Percentiles rank a stretch among this genome's conserved stretches.
These are phyloP conservation scores for Tolypocladium sp. DNA, from an alignment of 2,329 filamentous ascomycete genomes.

Conservation along the genomic window DNA sequence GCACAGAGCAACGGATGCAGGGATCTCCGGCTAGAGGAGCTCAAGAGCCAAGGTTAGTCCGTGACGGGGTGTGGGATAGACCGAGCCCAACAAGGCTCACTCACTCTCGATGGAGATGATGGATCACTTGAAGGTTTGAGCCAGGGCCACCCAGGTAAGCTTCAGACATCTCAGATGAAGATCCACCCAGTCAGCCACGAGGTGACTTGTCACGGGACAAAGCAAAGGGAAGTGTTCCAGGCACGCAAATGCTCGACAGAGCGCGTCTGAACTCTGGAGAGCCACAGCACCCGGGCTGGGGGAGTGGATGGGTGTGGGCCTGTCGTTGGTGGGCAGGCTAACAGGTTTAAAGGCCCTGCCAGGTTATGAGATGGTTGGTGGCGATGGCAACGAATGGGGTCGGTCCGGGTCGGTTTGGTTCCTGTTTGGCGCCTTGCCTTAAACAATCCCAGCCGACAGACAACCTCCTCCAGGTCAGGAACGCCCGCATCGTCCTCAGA, in stretches of 20 bases:
- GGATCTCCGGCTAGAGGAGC: neutral
- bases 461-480: neutral
- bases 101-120: neutral
- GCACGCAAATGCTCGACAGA: neutral
- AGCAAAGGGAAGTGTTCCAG: neutral
- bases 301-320: neutral
- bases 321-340: neutral
- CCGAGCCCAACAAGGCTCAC: neutral
- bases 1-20: neutral
- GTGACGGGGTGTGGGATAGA: neutral
- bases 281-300: neutral
- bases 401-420: neutral
- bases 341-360: neutral
- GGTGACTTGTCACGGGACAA: neutral
- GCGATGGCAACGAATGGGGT: neutral
- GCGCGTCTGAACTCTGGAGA: neutral
- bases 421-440: neutral
- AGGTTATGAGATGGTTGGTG: neutral
- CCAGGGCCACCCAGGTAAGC: neutral
- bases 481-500: neutral
- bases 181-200: neutral
- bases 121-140: neutral
- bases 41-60: neutral
- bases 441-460: neutral
- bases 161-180: constrained; percentile 1